phyloP scores from a whole-genome alignment of 2,329 filamentous ascomycete genomes.

The Monosporascus sp. region DNA sequence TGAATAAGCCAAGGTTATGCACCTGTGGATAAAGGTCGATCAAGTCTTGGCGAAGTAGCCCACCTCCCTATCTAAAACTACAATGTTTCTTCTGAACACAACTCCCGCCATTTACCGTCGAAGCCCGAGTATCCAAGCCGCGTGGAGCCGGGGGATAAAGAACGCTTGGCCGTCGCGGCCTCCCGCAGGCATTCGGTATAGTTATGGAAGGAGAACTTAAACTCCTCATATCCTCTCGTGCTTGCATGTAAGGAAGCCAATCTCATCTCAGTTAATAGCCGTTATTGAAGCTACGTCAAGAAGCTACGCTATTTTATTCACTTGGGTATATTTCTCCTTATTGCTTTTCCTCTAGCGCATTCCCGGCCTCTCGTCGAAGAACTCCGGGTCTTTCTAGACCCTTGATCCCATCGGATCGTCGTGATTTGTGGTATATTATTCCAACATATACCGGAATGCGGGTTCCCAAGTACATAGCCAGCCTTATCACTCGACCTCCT shows the following conservation, averaged over 20 bases:
- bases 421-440: background rate
- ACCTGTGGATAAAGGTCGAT: background rate
- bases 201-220: constrained; percentile 6
- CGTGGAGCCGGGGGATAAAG: background rate
- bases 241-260: background rate
- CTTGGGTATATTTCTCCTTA: background rate
- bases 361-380: background rate
- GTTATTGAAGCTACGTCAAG: constrained; percentile 1
- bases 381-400: constrained; percentile 1
- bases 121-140: background rate
- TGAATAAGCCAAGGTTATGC: too few species aligned
- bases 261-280: background rate
- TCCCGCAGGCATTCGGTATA: constrained; percentile 1
- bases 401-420: constrained; percentile 7
- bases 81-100: background rate
- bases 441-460: constrained; percentile 6
- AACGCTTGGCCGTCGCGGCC: constrained; percentile 3
- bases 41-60: background rate
- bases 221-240: background rate
- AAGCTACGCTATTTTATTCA: constrained; percentile 2
- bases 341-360: constrained; percentile 2
- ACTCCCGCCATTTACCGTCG: background rate
- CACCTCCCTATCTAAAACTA: background rate
- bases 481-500: constrained; percentile 7
- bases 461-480: constrained; percentile 3